Evolutionary conservation across 371 early-diverging fungal genomes (phyloP), one percentile per base, ranked within the genome.

Genomic region (Fennellomyces sp.): DNA sequence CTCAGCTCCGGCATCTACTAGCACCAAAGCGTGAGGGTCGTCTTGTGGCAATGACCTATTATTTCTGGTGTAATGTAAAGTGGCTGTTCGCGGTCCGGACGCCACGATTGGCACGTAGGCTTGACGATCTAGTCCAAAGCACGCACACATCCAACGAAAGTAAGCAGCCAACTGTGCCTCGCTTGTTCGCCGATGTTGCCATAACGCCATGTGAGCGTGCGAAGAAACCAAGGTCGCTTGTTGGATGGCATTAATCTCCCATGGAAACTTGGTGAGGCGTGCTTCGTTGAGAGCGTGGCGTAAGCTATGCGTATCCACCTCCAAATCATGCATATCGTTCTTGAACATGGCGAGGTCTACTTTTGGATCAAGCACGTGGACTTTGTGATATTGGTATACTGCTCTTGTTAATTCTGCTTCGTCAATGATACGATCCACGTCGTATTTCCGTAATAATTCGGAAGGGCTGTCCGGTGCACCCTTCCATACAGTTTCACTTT

Each of bases 1-100:
- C 62, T 94, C 93, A 58, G 90, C 92, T 17, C 93, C 97, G 30
- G 94, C 95, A 70, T 96, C 97, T 12, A 95, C 91, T 17, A 96
- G 69, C 11, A 95, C 83, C 51, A 95, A 63, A 48, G 70, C 50
- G 62, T 80, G 64, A 10, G 33, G 53, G 52, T 70, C 58, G 3
- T 51, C 62, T 21, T 76, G 63, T 31, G 63, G 68, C 27, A 13
- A 78, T 73, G 63, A 81, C 15, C 76, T 70, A 36, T 81, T 69
- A 48, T 84, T 83, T 15, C 71, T 68, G 15, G 76, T 76, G 52
- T 87, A 83, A 56, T 87, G 88, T 28, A 87, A 51, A n/a, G 76
- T 83, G 6, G 85, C 82, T 2, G 78, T 74, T 13, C 85, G 77
- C 19, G 77, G 71, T 0, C 83, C 85, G 1, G 83, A 76, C 1